Evolutionary conservation across 257 asterid species (phyloP).

Genomic region (Primulina huaijiensis): DNA sequence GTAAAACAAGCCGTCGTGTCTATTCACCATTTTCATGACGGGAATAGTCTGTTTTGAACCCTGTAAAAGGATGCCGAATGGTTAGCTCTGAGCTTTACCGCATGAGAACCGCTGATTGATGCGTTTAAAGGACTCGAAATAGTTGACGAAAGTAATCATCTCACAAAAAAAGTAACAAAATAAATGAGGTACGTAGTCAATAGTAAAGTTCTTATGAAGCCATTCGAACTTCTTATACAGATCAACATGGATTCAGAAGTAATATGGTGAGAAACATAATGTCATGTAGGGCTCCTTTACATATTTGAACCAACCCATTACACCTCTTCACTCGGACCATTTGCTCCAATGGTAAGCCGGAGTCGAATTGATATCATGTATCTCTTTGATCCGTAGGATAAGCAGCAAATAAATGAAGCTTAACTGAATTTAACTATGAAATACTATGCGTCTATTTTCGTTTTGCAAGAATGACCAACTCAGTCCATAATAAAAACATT

Average conservation of each 20-base stretch:
- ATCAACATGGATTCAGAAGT: neutral
- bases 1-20: constrained; percentile 61
- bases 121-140: neutral
- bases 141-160: no score
- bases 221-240: neutral
- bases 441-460: neutral
- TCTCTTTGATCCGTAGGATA: no score
- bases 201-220: neutral
- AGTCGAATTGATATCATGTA: no score
- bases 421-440: no score
- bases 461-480: neutral
- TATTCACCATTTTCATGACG: constrained; percentile 68
- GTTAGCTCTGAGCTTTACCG: constrained; percentile 7
- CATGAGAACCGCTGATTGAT: constrained; percentile 3
- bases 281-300: neutral
- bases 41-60: constrained; percentile 63
- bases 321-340: no score
- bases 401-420: no score
- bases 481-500: neutral
- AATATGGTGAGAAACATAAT: no score
- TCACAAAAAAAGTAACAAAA: neutral
- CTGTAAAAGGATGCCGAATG: constrained; percentile 34
- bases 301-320: neutral
- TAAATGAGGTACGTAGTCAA: neutral
- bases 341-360: no score